A percentile compares a stretch with the other conserved stretches of the same genome.
These are phyloP conservation scores for Pyrus hybrid DNA, from an alignment of 331 rosid genomes.

Conservation along the genomic window DNA sequence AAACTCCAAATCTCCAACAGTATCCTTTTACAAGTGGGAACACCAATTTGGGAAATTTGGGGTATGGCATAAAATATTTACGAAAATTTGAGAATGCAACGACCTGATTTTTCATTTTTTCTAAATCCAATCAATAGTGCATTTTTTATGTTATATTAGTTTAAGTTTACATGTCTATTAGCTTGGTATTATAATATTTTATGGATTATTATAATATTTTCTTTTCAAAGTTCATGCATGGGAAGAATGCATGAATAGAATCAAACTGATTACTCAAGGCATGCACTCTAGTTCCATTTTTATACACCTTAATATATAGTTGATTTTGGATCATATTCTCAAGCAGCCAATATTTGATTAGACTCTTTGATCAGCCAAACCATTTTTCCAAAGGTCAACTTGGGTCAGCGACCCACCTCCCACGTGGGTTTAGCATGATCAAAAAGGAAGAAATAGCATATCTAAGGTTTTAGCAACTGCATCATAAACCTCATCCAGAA, in stretches of 20 bases:
- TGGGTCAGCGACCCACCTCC: not conserved
- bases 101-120: not conserved
- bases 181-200: not conserved
- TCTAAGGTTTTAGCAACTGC: not conserved
- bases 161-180: not conserved
- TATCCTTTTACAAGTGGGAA: too few species aligned
- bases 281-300: not conserved
- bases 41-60: not conserved
- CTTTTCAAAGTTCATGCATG: not conserved
- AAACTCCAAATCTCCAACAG: not conserved
- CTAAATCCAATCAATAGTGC: not conserved
- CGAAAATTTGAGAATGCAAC: not conserved
- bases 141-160: not conserved
- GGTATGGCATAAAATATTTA: not conserved
- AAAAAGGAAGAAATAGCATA: not conserved
- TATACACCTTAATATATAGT: too few species aligned
- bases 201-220: not conserved
- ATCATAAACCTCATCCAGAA: constrained; percentile 10
- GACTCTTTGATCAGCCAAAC: not conserved
- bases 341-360: not conserved
- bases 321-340: not conserved
- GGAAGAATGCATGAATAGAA: not conserved
- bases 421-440: not conserved
- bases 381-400: not conserved
- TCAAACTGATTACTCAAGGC: not conserved